Conservation (phyloP, 2,329 filamentous ascomycete genomes). For the Curvularia verruculosa region DNA sequence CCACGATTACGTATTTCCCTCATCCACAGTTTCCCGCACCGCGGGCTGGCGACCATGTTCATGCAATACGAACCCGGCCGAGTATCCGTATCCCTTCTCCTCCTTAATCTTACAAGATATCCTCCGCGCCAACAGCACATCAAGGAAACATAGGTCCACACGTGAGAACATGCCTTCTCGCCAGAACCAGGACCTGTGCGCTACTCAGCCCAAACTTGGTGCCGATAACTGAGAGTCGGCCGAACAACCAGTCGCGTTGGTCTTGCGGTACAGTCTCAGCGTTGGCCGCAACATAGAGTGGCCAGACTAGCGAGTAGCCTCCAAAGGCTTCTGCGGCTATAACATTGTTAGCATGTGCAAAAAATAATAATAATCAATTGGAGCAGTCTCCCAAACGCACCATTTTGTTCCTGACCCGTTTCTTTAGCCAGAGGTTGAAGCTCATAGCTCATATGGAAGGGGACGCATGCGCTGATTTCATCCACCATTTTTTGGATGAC, state of each 20-base stretch:
- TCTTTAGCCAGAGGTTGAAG: conserved; percentile 44
- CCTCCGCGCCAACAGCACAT: not conserved
- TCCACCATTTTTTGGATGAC: conserved; percentile 49
- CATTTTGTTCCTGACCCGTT: conserved; percentile 44
- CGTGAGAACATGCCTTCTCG: conserved; percentile 44
- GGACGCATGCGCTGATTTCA: conserved; percentile 49
- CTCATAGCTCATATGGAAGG: conserved; percentile 49
- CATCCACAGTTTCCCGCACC: not conserved
- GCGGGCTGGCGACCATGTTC: not conserved
- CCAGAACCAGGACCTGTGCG: conserved; percentile 45
- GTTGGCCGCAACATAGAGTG: conserved; percentile 48
- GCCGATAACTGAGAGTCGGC: conserved; percentile 46
- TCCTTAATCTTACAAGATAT: not conserved
- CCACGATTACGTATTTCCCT: too few relatives aligned
- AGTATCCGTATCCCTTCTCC: not conserved
- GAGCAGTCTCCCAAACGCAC: conserved; percentile 23
- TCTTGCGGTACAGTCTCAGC: conserved; percentile 44
- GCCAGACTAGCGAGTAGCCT: conserved; percentile 51
- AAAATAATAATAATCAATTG: not conserved
- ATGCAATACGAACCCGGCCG: not conserved
- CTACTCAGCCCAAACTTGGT: conserved; percentile 45
- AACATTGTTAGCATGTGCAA: conserved; percentile 14
- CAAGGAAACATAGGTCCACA: conserved; percentile 46
- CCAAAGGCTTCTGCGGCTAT: conserved; percentile 49
- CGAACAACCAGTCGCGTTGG: conserved; percentile 48